Base-by-base conservation (phyloP, 1,284 basidiomycete genomes). In the Ganoderma boninense region DNA sequence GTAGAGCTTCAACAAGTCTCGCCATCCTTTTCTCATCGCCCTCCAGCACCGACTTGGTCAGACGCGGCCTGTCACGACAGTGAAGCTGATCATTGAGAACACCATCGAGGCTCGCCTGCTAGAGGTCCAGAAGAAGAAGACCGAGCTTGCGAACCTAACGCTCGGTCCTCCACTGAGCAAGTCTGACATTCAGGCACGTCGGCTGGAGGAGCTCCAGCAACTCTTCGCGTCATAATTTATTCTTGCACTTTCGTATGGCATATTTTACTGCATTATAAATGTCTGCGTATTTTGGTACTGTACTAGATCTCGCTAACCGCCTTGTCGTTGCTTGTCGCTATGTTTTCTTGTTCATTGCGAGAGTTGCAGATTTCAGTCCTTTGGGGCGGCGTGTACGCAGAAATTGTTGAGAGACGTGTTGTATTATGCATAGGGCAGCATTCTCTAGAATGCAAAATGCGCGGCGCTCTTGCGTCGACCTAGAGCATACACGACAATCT, bases 71-170 rank as follows among this genome's bases (percentile, higher is more conserved):
- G 98, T 99, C 11, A 92, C 91, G 13, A 97, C 97, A 0, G 87
- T 97, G 79, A 97, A 97, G 79, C 88, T 97, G 69, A 95, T 99
- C 79, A 96, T 99, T 76, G 92, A 96, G 78, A 90, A 96, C 77
- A 94, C 95, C 38, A 98, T 99, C 79, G 98, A 99, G 83, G 92
- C 93, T 69, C 90, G 91, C 65, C 86, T 97, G 73, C 85, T 96
- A 57, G 91, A 95, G 81, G 96, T 99, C 23, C 98, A 99, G 84
- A 89, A 88, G 80, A 96, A 97, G 85, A 99, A 99, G 85, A 95
- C 93, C 4, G 94, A 93, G 75, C 85, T 99, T 62, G 97, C 95
- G 42, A 95, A 97, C 75, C 90, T 97, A 88, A 96, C 95, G 0
- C 86, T 97, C 67, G 93, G 93, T 62, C 88, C 93, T 74, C 91